Base-by-base conservation (phyloP, 305 asterid genomes). In the Plantago lanceolata region DNA sequence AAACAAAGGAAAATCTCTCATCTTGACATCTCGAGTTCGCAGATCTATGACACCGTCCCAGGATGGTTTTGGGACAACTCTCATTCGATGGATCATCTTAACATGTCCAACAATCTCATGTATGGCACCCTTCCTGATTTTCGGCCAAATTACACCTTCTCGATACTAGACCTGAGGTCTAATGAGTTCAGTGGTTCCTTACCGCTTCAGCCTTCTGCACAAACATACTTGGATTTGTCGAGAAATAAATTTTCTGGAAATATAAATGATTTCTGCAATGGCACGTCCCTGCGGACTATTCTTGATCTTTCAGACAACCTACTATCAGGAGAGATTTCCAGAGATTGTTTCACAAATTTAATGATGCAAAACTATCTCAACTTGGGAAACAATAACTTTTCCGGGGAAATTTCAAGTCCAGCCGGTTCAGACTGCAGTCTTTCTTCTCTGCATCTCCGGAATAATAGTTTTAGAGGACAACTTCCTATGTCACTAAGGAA, bases 271-370 rank as follows among this genome's bases (percentile, higher is more conserved):
- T 31, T 76, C 54, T 72, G 75, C 66, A 65, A 61, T 62, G 50
- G 47, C 20, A 69, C 48, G 4, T 17, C n/a, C 24, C 11, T 4
- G 0, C 44, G 52, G 49, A 1, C 21, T 2, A 44, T 43, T 57
- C 73, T 73, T 35, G 76, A 69, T 49, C 78, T 73, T 68, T 76
- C 73, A 33, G 37, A 73, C 56, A 76, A 76, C 78, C 60, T 9
- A 16, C 19, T 76, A 8, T 61, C 70, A 0, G 73, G 75, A 48
- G 63, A 52, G 40, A 47, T 76, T 73, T 49, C 70, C 1, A 19
- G 50, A 45, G 40, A 66, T 48, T 67, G 68, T 45, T 58, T 63
- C 50, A 43, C 19, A 21, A 40, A 64, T 17, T 37, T 63, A 52
- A 48, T 26, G 48, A 40, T 31, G 14, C 33, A 63, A 35, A 0